Conservation (phyloP, 73 alveolate genomes). For the Paraurostyla sp. region DNA sequence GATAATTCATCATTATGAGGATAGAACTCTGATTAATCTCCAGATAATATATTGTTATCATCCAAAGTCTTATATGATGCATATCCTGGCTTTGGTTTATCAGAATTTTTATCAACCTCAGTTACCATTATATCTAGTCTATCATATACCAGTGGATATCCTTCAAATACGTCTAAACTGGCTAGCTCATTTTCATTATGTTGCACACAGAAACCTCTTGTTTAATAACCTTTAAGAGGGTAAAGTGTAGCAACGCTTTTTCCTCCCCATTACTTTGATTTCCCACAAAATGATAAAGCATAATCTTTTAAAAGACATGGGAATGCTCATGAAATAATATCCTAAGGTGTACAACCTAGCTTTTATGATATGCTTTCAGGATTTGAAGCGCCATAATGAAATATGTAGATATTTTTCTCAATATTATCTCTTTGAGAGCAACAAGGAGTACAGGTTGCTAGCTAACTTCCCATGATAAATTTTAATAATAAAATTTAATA, state of each 20-base stretch:
- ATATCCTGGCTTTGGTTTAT: not conserved
- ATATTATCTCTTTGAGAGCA: conserved; percentile 2
- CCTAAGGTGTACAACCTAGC: conserved; percentile 4
- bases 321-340: not conserved
- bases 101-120: conserved; percentile 24
- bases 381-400: conserved; percentile 48
- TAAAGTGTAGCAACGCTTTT: not conserved
- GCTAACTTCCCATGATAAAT: not conserved
- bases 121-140: not conserved
- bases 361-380: conserved; percentile 18
- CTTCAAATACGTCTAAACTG: not conserved
- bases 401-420: not conserved
- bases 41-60: not conserved
- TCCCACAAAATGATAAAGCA: conserved; percentile 16
- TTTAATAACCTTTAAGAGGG: not conserved
- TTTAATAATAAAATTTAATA: not conserved
- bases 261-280: not conserved
- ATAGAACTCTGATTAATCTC: conserved; percentile 11
- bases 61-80: not conserved
- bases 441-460: conserved; percentile 7
- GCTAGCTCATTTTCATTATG: conserved; percentile 12
- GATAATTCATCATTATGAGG: conserved; percentile 3
- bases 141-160: conserved; percentile 39
- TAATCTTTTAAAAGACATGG: not conserved
- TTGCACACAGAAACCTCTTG: conserved; percentile 13